These are phyloP conservation scores for Stagonosporopsis vannaccii DNA, from an alignment of 2,329 filamentous ascomycete species.

Conservation along the genomic window DNA sequence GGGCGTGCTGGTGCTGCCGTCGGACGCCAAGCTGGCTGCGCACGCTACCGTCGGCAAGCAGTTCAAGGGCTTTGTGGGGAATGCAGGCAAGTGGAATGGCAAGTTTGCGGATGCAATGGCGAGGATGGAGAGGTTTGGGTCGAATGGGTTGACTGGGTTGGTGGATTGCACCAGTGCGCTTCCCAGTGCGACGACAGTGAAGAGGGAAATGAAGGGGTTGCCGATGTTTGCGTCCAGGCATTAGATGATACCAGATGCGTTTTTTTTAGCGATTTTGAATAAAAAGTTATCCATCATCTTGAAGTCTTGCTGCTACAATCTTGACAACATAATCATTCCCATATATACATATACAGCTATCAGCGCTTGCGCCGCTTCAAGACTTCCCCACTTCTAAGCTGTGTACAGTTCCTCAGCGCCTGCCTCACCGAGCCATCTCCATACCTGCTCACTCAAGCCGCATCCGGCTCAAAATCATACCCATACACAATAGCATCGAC, in stretches of 20 bases:
- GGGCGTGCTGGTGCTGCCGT: conserved; percentile 39
- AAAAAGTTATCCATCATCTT: too few species aligned
- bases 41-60: conserved; percentile 41
- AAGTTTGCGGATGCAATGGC: conserved; percentile 41
- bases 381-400: too few species aligned
- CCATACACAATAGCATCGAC: conserved; percentile 22
- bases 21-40: conserved; percentile 41
- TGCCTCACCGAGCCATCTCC: neutral
- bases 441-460: neutral
- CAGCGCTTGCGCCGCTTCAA: too few species aligned
- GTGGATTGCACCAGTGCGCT: conserved; percentile 32
- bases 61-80: conserved; percentile 46
- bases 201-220: conserved; percentile 26
- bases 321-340: too few species aligned
- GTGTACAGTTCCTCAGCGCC: neutral
- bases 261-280: too few species aligned
- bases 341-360: too few species aligned
- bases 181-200: conserved; percentile 24
- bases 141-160: conserved; percentile 19
- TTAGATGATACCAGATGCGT: neutral
- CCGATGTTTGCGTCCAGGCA: conserved; percentile 13
- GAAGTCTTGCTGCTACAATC: too few species aligned
- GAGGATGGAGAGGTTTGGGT: conserved; percentile 32
- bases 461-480: conserved; percentile 17
- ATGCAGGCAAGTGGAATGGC: conserved; percentile 45